Evolutionary conservation across 306 rosid species (phyloP), one percentile per base, ranked within the genome.

Genomic region (Cucurbita moschata): DNA sequence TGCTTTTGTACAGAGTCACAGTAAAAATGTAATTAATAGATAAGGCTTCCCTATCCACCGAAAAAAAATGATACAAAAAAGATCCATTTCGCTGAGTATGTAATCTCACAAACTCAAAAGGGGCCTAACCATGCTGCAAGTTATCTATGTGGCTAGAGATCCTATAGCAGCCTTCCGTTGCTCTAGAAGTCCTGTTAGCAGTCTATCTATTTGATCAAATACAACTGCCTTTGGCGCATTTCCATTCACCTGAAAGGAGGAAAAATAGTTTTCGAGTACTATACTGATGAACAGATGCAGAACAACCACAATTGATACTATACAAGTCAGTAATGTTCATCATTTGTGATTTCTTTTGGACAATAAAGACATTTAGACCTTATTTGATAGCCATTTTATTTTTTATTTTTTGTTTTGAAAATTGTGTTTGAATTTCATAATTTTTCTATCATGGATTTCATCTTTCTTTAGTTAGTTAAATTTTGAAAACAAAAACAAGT

Each of bases 151-250:
- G 10, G 83, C 87, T 74, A 86, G 47, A 65, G 89, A 88, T 72
- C 77, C 84, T 50, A 84, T 76, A 72, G 87, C 72, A 70, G 79
- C 78, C 77, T 83, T 78, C 82, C 83, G 83, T 23, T 77, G 83
- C 81, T 83, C 93, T 30, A 83, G 49, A 77, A 93, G 90, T 55
- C 68, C 77, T 38, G 81, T 37, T 59, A 93, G 82, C 13, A 75
- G 83, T 19, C 62, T 67, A 60, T 93, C 96, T 73, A 93, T 85
- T 85, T 88, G 85, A 54, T 81, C 77, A 83, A 86, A 90, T 79
- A 93, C 97, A 58, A 83, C 88, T 46, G 82, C 87, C 90, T 88
- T 90, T 10, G 88, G 40, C 59, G 50, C 81, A 74, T 80, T 81
- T 64, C 92, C 92, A 65, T 86, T 56, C 59, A 88, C 77, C 92